Conservation (phyloP, 164 flowering plant genomes). For the Stephania yunnanensis region DNA sequence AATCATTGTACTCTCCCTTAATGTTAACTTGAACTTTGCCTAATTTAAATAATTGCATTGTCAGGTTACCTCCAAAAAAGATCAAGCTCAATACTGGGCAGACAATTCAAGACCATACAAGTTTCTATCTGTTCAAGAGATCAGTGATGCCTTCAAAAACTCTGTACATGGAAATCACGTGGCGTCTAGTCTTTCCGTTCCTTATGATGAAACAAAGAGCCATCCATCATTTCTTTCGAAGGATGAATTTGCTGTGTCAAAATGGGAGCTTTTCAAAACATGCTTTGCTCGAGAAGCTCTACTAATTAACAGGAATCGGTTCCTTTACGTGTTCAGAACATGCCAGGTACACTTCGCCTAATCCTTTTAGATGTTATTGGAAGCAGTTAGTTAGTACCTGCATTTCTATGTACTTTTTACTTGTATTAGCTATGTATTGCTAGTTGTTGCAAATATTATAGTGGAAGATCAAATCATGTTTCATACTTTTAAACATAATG, state of each 20-base stretch:
- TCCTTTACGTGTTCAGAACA: constrained; percentile 32
- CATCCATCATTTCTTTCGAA: constrained; percentile 51
- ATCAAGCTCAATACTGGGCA: constrained; percentile 50
- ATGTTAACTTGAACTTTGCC: not conserved
- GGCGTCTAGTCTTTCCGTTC: constrained; percentile 29
- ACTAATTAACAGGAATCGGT: constrained; percentile 39
- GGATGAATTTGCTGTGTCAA: constrained; percentile 29
- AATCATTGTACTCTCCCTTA: not conserved
- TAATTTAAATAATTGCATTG: not conserved
- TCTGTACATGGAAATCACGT: constrained; percentile 47
- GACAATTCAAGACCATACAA: constrained; percentile 57
- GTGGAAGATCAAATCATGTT: not conserved
- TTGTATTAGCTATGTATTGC: not conserved
- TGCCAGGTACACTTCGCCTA: constrained; percentile 24
- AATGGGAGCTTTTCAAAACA: constrained; percentile 37
- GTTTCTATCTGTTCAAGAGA: constrained; percentile 47
- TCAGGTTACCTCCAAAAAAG: constrained; percentile 41
- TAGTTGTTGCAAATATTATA: not conserved
- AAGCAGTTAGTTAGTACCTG: not conserved
- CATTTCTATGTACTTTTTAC: not conserved
- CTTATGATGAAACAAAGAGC: constrained; percentile 40
- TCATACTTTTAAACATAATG: too few relatives aligned
- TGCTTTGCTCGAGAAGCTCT: constrained; percentile 41
- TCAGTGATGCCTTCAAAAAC: constrained; percentile 54
- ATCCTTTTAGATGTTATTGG: not conserved